Evolutionary conservation across 257 asterid genomes (phyloP).

Genomic region (Dorcoceras hygrometricum): DNA sequence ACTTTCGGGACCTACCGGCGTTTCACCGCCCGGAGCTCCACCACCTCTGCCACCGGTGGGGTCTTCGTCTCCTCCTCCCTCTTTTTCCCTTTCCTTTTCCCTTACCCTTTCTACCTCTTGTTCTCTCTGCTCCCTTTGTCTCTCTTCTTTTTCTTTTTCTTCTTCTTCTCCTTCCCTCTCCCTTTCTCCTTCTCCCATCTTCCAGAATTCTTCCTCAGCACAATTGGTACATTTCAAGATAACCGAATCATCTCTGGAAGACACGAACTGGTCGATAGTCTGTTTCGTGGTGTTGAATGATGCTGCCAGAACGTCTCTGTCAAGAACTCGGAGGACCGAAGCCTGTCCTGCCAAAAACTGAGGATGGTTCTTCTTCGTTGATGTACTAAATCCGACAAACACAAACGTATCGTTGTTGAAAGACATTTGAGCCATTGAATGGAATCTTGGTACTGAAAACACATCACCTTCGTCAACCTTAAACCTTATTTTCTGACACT

Average conservation of each 20-base stretch:
- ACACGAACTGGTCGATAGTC: constrained; percentile 44
- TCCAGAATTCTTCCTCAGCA: constrained; percentile 70
- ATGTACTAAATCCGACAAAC: constrained; percentile 64
- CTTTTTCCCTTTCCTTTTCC: constrained; percentile 3
- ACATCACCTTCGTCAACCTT: constrained; percentile 64
- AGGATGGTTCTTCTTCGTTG: constrained; percentile 53
- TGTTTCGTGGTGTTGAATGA: constrained; percentile 41
- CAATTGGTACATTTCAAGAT: constrained; percentile 66
- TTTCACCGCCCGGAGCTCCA: neutral
- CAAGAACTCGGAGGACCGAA: constrained; percentile 52
- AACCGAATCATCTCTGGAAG: constrained; percentile 40
- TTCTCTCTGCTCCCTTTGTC: neutral
- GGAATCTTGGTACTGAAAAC: constrained; percentile 64
- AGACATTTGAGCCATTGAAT: constrained; percentile 83
- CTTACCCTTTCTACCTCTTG: constrained; percentile 7
- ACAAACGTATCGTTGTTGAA: constrained; percentile 66
- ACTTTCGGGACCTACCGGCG: neutral
- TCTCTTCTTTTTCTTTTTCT: constrained; percentile 11
- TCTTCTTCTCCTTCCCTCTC: constrained; percentile 10
- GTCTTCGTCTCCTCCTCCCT: constrained; percentile 7
- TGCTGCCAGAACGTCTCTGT: constrained; percentile 44
- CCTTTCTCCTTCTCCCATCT: constrained; percentile 21
- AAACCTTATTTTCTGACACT: constrained; percentile 44
- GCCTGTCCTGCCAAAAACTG: constrained; percentile 70
- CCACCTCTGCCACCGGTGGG: neutral